Evolutionary conservation across 768 basidiomycete species (phyloP), one percentile per base, ranked within the genome.

Genomic region (Russula vinacea): DNA sequence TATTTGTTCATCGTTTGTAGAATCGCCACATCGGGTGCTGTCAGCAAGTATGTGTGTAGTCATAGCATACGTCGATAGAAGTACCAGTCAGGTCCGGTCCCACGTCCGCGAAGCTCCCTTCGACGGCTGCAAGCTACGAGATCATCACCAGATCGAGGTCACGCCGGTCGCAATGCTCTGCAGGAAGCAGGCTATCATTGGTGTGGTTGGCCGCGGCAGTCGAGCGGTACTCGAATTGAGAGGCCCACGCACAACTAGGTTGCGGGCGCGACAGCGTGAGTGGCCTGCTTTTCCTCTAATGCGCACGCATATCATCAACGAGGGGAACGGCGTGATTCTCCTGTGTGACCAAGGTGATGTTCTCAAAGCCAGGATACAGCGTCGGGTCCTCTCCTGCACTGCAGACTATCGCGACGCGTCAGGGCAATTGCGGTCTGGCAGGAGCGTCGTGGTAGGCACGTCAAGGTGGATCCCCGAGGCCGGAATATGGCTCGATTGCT

Each of bases 1-100:
- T n/a, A n/a, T n/a, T n/a, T n/a, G n/a, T n/a, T 91, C 10, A 88
- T 92, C 13, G 87, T 90, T 73, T 91, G 90, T 62, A 82, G 84
- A 13, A 89, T 75, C 8, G 73, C 68, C 19, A 73, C 76, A 39
- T 70, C 71, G 26, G 66, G 53, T 7, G 76, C 74, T 76, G 69
- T 71, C 75, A 56, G 72, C 64, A 17, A 78, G 33, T 33, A 87
- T 74, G 62, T 91, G 89, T 5, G 90, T 92, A 14, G 88, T 80
- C 85, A 89, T 89, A 2, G 86, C 84, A 70, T 84, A 86, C 0
- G 79, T 72, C 3, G 78, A 71, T 17, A 78, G 77, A 42, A 83
- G 77, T 68, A 79, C n/a, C 70, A 57, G 19, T 32, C 29, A 57
- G 24, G 49, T 61, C 39, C 39, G 55, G 40, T 26, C 55, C 59